Conservation (phyloP, 73 alveolate genomes). For the Tetrahymena borealis region DNA sequence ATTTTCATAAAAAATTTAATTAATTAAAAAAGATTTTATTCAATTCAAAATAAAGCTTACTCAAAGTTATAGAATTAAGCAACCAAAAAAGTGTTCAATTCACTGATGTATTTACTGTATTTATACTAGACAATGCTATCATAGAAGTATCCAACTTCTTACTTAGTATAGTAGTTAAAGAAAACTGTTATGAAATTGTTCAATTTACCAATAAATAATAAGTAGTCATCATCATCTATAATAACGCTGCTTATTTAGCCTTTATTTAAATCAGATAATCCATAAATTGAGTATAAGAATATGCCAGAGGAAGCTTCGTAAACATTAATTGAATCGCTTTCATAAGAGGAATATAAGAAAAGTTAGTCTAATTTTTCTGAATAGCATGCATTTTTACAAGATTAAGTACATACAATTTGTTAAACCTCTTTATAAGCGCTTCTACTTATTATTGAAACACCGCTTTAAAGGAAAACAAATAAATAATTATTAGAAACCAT, state of each 20-base stretch:
- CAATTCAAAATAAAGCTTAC: neutral
- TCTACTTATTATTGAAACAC: neutral
- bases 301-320: neutral
- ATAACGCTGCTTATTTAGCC: neutral
- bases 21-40: too few species aligned
- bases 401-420: neutral
- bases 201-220: neutral
- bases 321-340: neutral
- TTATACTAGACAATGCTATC: neutral
- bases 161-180: neutral
- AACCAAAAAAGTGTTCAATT: neutral
- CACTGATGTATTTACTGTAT: neutral
- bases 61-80: neutral
- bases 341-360: neutral
- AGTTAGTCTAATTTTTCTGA: neutral
- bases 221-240: neutral
- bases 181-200: neutral
- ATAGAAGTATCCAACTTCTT: neutral
- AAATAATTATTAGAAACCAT: neutral
- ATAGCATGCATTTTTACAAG: neutral
- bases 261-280: neutral
- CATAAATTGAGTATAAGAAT: neutral
- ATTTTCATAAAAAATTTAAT: too few species aligned
- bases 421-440: neutral
- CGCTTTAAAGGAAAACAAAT: neutral